Percentiles rank a stretch among this genome's conserved stretches.
Evolutionary conservation across 495 filamentous ascomycete species (phyloP).

Genomic region (Symbiotaphrina buchneri): DNA sequence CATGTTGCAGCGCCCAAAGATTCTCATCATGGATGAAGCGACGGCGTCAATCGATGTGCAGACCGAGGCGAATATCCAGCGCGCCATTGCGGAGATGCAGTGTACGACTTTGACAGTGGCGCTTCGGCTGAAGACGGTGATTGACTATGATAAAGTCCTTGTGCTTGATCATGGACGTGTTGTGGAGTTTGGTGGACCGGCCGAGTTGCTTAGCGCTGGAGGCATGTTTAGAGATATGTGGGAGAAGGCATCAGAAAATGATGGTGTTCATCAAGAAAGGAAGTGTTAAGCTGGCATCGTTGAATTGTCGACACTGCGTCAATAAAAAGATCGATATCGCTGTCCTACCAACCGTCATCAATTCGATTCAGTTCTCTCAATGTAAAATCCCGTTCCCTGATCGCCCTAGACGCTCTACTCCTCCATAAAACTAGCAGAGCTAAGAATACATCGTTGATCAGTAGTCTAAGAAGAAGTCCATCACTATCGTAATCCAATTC

Average conservation of each 20-base stretch:
- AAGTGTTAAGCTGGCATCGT: no score
- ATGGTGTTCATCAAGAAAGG: no score
- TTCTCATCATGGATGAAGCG: slow-evolving; percentile 97
- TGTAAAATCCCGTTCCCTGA: no score
- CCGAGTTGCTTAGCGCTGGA: slow-evolving; percentile 45
- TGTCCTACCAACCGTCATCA: no score
- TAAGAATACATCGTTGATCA: no score
- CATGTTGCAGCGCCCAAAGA: slow-evolving; percentile 72
- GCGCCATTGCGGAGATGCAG: slow-evolving; percentile 72
- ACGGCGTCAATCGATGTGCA: slow-evolving; percentile 96
- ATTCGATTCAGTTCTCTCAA: no score
- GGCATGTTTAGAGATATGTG: slow-evolving; percentile 82
- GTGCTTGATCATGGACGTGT: slow-evolving; percentile 80
- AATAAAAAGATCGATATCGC: no score
- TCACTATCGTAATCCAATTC: no score
- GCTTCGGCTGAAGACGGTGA: slow-evolving; percentile 85
- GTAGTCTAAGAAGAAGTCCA: no score
- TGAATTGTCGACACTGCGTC: no score
- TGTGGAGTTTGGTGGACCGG: slow-evolving; percentile 74
- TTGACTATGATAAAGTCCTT: slow-evolving; percentile 96
- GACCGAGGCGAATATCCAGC: slow-evolving; percentile 93
- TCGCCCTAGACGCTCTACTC: no score
- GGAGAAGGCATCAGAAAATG: slow-evolving; percentile 35
- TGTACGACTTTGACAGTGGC: slow-evolving; percentile 96
- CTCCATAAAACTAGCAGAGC: no score